phyloP scores from a whole-genome alignment of 192 early-diverging fungal species.

The Pilaira anomala region DNA sequence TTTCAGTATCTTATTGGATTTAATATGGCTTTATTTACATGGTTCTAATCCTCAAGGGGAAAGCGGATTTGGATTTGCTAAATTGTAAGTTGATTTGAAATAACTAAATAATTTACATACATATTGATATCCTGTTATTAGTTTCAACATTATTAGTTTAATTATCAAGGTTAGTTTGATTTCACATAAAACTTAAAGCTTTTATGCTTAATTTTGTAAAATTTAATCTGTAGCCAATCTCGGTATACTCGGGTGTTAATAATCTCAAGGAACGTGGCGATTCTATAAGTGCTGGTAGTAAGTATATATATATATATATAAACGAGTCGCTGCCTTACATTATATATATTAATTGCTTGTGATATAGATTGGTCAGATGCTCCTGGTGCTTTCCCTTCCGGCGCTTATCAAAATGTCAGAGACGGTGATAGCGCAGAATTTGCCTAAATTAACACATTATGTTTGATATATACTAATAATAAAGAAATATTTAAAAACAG shows the following conservation, averaged over 20 bases:
- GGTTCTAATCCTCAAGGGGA: constrained; percentile 40
- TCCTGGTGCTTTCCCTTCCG: constrained; percentile 29
- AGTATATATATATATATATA: background rate
- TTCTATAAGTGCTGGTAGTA: constrained; percentile 36
- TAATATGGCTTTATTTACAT: constrained; percentile 46
- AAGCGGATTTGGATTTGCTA: constrained; percentile 37
- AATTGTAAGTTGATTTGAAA: constrained; percentile 19
- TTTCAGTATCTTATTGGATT: constrained; percentile 46
- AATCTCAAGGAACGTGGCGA: constrained; percentile 49
- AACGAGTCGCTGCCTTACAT: background rate
- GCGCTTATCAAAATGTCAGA: constrained; percentile 27
- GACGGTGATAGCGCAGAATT: constrained; percentile 21
- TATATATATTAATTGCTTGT: background rate
- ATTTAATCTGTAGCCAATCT: constrained; percentile 42
- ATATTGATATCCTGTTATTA: constrained; percentile 21
- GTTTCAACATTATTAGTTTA: constrained; percentile 39
- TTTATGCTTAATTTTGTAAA: too few species aligned
- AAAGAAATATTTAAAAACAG: too few species aligned
- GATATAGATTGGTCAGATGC: constrained; percentile 26
- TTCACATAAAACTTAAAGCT: too few species aligned
- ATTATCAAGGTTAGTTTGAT: constrained; percentile 37
- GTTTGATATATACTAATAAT: background rate
- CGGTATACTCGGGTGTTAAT: constrained; percentile 44
- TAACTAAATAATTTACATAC: background rate
- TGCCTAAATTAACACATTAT: constrained; percentile 6